Base-by-base conservation (phyloP, 768 basidiomycete species). In the Suillus lakei region DNA sequence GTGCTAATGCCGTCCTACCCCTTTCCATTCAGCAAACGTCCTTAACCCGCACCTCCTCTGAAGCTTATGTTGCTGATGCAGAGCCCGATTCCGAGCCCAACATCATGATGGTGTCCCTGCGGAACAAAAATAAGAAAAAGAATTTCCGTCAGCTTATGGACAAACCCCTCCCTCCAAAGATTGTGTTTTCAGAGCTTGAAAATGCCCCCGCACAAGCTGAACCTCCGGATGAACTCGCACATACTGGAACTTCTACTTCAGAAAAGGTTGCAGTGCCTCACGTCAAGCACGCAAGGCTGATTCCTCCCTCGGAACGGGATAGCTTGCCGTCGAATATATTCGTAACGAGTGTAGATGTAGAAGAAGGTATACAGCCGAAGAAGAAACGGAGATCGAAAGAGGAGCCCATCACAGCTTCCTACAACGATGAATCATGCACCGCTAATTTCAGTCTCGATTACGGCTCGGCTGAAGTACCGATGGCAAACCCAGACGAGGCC, bases 71-170 rank as follows among this genome's bases (percentile, higher is more conserved):
- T 46, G 66, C 63, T 67, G 69, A 64, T 64, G 72, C 16, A 2
- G 18, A 51, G 66, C 81, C 53, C 6, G 53, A 53, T 72, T 65
- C 66, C 10, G 53, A 38, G 7, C 38, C 50, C 26, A 44, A 48
- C 28, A 34, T 48, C 1, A 51, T 62, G 16, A 55, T 13, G 48
- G 79, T 85, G 48, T 85, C 85, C 0, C 75, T 91, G 26, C 81
- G 85, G 51, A 92, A 91, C 73, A 92, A 91, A 76, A 92, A 91
- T 75, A 93, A 92, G 74, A 86, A 84, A 53, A 89, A 85, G 64
- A 87, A 86, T 23, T 91, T 89, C 76, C 87, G 83, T 69, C 79
- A 84, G 58, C 77, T 84, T 8, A 81, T 88, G 74, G 68, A 76
- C 56, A 77, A 44, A 72, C 81, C 61, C 60, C 81, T 74, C 67